Base-by-base conservation (phyloP, 1,284 basidiomycete genomes). In the Sporisorium iseilematis-ciliati region DNA sequence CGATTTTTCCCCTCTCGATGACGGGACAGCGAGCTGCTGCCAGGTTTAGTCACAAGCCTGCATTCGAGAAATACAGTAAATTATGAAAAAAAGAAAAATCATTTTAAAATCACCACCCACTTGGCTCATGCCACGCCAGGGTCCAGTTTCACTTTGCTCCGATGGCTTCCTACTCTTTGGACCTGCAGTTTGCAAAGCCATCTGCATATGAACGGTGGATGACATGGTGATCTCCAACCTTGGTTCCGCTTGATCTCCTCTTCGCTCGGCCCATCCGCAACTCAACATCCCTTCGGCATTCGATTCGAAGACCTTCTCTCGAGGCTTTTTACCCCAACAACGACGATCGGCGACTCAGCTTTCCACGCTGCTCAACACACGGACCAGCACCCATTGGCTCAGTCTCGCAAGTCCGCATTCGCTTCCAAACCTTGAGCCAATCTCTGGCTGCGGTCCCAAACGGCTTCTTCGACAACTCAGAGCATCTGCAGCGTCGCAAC, bases 391-490 rank as follows among this genome's bases (percentile, higher is more conserved):
- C 26, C 48, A 20, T 31, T 49, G 29, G 12, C 29, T 49, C 29
- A n/a, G 48, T 31, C 48, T 31, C 26, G 48, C 48, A 49, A 49
- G 48, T 49, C 48, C 26, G 18, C n/a, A 25, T 31, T 48, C 26
- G 18, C 46, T n/a, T 18, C 41, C 1, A 6, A 49, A 49, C 29
- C 48, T 49, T 49, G 48, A 49, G 48, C 29, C 11, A 31, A n/a
- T 20, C 23, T 18, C 26, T 48, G 16, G 51, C 51, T 53, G 51
- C 40, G 38, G 25, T 41, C 23, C 23, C 14, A 21, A 41, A 21
- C 23, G 2, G 4, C 18, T 49, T 49, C 48, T 49, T 49, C 29
- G 10, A 49, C 48, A n/a, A 49, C n/a, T 26, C 48, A 8, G 20
- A n/a, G 12, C 14, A 18, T 11, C 8, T 31, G 29, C 48, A n/a